Conservation (phyloP, 129 eudicot species). For the Flaveria trinervia region DNA sequence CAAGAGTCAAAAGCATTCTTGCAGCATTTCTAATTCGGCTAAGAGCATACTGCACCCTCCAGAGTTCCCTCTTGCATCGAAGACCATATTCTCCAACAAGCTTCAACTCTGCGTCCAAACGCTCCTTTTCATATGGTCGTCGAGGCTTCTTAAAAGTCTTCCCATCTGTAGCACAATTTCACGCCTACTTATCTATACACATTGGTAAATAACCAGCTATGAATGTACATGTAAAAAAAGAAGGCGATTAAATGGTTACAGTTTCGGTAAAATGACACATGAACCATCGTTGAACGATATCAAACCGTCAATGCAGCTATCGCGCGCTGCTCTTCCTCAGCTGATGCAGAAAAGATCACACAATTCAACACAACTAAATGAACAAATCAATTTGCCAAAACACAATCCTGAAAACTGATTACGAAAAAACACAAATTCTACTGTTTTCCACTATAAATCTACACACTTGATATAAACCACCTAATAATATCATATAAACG, state of each 20-base stretch:
- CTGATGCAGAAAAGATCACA: neutral
- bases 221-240: neutral
- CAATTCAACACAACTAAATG: neutral
- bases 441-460: neutral
- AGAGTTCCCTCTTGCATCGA: slow-evolving; percentile 76
- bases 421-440: neutral
- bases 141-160: slow-evolving; percentile 80
- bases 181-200: neutral
- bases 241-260: slow-evolving; percentile 8
- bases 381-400: neutral
- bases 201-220: neutral
- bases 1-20: slow-evolving; percentile 74
- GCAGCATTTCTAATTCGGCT: slow-evolving; percentile 78
- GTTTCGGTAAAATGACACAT: slow-evolving; percentile 36
- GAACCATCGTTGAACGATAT: slow-evolving; percentile 26
- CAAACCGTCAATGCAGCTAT: neutral
- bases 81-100: slow-evolving; percentile 82
- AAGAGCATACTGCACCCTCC: slow-evolving; percentile 83
- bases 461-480: too few species aligned
- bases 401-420: neutral
- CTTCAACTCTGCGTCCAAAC: slow-evolving; percentile 72
- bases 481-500: neutral
- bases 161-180: slow-evolving; percentile 48
- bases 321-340: neutral
- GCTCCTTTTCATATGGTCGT: slow-evolving; percentile 83